Evolutionary conservation across 176 grass and related monocot species (phyloP), one percentile per base, ranked within the genome.

Genomic region (Elymus sibiricus): DNA sequence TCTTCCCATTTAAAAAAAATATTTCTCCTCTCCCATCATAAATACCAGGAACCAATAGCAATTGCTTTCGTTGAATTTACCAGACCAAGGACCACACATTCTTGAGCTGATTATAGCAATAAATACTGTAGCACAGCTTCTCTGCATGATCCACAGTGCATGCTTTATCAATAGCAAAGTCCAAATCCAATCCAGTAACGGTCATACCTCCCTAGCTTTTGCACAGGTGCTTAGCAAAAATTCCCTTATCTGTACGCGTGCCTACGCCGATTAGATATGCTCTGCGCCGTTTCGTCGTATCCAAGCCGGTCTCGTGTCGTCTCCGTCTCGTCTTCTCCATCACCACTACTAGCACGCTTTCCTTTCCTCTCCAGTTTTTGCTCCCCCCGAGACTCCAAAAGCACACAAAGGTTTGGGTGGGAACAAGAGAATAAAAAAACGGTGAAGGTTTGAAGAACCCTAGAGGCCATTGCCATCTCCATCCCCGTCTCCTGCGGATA

Each of bases 361-460:
- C 37, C 90, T 86, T 79, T 83, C 79, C 71, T 82, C 34, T 11
- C 39, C 64, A 22, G 75, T 74, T 78, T 62, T 77, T 29, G 24
- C 77, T 83, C 79, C 49, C 59, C 74, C 86, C 59, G 79, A 87
- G 87, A 84, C 74, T 34, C 84, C 66, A 83, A 87, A 83, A 90
- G 84, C 74, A 87, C 58, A 42, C 34, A 90, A 86, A 90, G 73
- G n/a, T n/a, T n/a, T n/a, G n/a, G 4, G 4, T 72, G 9, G 26
- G 34, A 26, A 29, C 5, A 43, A 42, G 49, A 64, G 6, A 7
- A 29, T n/a, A 43, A 46, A 64, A 73, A 29, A 24, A 32, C 6
- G 37, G 37, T 35, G 8, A 16, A 43, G 22, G 11, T 24, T 80
- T 58, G 59, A 84, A 84, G 60, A 61, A 24, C 71, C 32, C 61